Conservation (phyloP, 768 basidiomycete species). For the Austroboletus festivus region DNA sequence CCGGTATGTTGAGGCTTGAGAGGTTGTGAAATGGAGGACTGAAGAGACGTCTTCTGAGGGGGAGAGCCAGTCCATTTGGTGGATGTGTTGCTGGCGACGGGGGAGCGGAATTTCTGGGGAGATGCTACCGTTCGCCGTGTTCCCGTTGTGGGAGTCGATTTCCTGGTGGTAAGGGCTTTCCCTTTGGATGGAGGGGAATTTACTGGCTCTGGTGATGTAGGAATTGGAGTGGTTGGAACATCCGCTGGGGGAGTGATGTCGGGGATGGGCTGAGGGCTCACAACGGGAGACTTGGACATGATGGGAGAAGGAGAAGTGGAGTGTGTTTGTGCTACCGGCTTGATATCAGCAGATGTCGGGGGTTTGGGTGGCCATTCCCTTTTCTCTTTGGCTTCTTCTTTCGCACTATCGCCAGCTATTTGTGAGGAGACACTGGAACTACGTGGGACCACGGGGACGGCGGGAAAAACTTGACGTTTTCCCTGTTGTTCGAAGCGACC, state of each 20-base stretch:
- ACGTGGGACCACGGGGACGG: conserved; percentile 42
- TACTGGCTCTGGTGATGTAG: conserved; percentile 19
- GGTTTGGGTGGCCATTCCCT: conserved; percentile 75
- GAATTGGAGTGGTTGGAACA: conserved; percentile 18
- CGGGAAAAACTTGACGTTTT: conserved; percentile 54
- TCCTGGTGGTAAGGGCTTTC: conserved; percentile 14
- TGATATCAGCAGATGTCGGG: conserved; percentile 31
- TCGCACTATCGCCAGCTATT: conserved; percentile 57
- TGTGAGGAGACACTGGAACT: conserved; percentile 70
- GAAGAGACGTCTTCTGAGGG: conserved; percentile 31
- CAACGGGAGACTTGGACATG: conserved; percentile 17
- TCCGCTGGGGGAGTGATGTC: conserved; percentile 18
- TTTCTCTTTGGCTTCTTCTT: conserved; percentile 66
- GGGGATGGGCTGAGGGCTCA: conserved; percentile 32
- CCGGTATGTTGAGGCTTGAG: conserved; percentile 41
- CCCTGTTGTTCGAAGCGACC: conserved; percentile 83
- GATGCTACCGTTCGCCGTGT: conserved; percentile 14
- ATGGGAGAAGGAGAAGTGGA: conserved; percentile 31
- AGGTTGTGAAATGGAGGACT: conserved; percentile 37
- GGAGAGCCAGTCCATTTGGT: conserved; percentile 25
- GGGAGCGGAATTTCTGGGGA: conserved; percentile 32
- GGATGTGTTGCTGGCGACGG: conserved; percentile 13
- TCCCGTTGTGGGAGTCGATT: conserved; percentile 23
- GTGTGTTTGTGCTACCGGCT: conserved; percentile 34
- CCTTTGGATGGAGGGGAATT: conserved; percentile 22